Base-by-base conservation (phyloP, 2,329 filamentous ascomycete species). In the Cordyceps farinosa region DNA sequence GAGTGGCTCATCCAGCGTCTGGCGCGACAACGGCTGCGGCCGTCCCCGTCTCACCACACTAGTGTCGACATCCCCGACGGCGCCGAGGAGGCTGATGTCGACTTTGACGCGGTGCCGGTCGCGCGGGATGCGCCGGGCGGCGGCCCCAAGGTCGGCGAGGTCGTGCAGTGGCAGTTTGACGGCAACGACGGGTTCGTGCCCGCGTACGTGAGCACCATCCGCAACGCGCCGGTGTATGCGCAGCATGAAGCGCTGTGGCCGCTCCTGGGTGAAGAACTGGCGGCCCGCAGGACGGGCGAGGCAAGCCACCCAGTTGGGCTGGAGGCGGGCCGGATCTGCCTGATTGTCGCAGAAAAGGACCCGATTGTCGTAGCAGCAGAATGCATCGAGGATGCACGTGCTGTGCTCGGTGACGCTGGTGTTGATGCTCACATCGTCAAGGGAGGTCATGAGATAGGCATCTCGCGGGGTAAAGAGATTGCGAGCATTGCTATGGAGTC, bases 201-300 rank as follows among this genome's bases (percentile, higher is more conserved):
- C 2, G 84, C 90, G 0, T 92, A 92, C 69, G 82, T 92, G 69
- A 90, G 86, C 63, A 87, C 84, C 36, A 88, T 94, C 67, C 82
- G 87, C 27, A 76, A 89, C 69, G 88, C 87, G 2, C 91, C 90
- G 0, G 86, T 93, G 29, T 85, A 88, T 65, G 81, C 82, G 13
- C 83, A 89, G 66, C 71, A 73, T 38, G 78, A 80, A 10, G 78
- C 78, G 44, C 79, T 85, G 48, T 94, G 90, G 90, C 71, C 72
- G 30, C 74, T 78, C 1, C 78, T 92, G 38, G 81, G 83, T 0
- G 70, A 74, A 15, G 72, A 81, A 42, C 76, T 90, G 22, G 73
- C 75, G 5, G 34, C 5, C 27, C 52, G 60, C 15, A 50, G 44
- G 34, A 42, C 27, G 22, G 7, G 7, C 5, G 53, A 76, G 52